These are phyloP conservation scores for Stenocarpella maydis DNA, from an alignment of 2,329 filamentous ascomycete species.

Conservation along the genomic window DNA sequence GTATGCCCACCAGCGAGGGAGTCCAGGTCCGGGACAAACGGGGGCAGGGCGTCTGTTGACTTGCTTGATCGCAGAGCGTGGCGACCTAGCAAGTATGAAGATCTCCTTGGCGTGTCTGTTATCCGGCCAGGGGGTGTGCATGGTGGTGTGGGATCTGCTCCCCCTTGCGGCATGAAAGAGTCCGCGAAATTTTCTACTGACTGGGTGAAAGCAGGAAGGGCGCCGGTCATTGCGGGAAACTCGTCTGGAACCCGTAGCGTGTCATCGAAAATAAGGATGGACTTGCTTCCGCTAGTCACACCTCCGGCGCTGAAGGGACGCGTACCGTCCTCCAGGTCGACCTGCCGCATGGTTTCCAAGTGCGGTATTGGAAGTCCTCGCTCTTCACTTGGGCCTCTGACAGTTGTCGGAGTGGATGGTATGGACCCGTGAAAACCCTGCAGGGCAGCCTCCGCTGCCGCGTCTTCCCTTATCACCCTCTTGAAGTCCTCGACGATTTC, in stretches of 20 bases:
- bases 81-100: slow-evolving; percentile 63
- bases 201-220: slow-evolving; percentile 51
- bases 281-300: slow-evolving; percentile 84
- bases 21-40: slow-evolving; percentile 56
- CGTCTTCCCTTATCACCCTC: slow-evolving; percentile 74
- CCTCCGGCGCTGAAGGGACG: slow-evolving; percentile 61
- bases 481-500: slow-evolving; percentile 82
- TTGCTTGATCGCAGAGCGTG: slow-evolving; percentile 49
- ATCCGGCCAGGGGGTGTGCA: slow-evolving; percentile 63
- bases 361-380: slow-evolving; percentile 54
- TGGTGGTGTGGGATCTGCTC: slow-evolving; percentile 66
- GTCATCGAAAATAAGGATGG: slow-evolving; percentile 86
- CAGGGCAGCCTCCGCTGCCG: slow-evolving; percentile 51
- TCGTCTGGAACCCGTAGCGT: slow-evolving; percentile 56
- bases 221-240: slow-evolving; percentile 61
- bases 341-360: slow-evolving; percentile 53
- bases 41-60: slow-evolving; percentile 53
- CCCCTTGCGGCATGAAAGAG: slow-evolving; percentile 53
- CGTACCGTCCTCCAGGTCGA: slow-evolving; percentile 44
- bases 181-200: slow-evolving; percentile 64
- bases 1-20: slow-evolving; percentile 43
- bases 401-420: slow-evolving; percentile 39
- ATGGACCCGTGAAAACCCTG: slow-evolving; percentile 40
- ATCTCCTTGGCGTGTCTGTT: slow-evolving; percentile 59
- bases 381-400: slow-evolving; percentile 41